phyloP scores from a whole-genome alignment of 169 alveolate genomes.

The Besnoitia besnoiti region DNA sequence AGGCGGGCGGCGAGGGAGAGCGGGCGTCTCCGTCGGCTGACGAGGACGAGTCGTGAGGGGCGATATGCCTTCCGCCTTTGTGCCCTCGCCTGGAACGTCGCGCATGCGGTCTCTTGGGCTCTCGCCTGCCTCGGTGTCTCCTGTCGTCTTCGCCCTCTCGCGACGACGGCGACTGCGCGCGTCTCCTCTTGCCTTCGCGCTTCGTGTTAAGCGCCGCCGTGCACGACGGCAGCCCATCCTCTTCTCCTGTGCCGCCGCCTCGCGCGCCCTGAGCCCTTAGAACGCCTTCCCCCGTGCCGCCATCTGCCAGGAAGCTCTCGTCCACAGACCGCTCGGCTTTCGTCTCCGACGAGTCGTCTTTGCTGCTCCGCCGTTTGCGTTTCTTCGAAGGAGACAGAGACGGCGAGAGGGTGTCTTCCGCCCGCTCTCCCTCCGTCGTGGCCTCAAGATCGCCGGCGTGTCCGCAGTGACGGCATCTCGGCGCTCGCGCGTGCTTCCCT shows the following conservation, averaged over 20 bases:
- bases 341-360: neutral
- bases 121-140: neutral
- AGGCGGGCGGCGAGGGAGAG: neutral
- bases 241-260: neutral
- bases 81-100: neutral
- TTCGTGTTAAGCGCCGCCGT: too few relatives aligned
- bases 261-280: neutral
- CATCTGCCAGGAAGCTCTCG: neutral
- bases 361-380: neutral
- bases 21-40: neutral
- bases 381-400: neutral
- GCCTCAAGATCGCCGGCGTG: too few relatives aligned
- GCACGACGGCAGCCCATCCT: neutral
- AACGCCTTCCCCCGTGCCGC: neutral
- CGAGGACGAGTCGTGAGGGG: neutral
- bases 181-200: too few relatives aligned
- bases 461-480: neutral
- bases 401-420: neutral
- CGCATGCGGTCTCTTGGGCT: neutral
- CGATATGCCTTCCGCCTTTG: neutral
- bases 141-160: too few relatives aligned
- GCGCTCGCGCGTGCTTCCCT: neutral
- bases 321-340: neutral
- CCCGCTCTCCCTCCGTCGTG: neutral
- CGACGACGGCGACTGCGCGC: too few relatives aligned